These are phyloP conservation scores for Ascochyta fabae DNA, from an alignment of 2,329 filamentous ascomycete genomes.

Conservation along the genomic window DNA sequence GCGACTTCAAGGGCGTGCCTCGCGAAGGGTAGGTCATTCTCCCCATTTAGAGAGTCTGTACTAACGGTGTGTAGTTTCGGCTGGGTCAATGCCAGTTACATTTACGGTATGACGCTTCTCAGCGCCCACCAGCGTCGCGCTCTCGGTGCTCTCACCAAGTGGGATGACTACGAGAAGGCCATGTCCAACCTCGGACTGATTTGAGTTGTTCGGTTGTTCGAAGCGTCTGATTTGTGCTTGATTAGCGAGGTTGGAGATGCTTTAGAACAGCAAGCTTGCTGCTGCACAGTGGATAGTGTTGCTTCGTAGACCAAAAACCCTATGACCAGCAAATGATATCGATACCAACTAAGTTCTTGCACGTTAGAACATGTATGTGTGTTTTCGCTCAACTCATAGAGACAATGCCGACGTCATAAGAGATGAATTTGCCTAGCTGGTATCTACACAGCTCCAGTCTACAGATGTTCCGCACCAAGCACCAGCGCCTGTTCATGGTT, in stretches of 20 bases:
- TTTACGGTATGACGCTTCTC: slow-evolving; percentile 88
- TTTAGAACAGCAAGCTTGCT: neutral
- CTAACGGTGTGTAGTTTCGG: slow-evolving; percentile 72
- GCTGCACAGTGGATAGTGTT: slow-evolving; percentile 6
- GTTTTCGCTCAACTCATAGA: too few relatives aligned
- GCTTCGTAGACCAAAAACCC: slow-evolving; percentile 6
- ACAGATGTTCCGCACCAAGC: neutral
- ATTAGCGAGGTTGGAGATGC: neutral
- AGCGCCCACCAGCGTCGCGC: slow-evolving; percentile 89
- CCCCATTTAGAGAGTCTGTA: neutral
- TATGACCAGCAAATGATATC: slow-evolving; percentile 11
- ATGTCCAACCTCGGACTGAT: slow-evolving; percentile 49
- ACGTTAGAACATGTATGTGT: too few relatives aligned
- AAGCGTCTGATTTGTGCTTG: slow-evolving; percentile 1
- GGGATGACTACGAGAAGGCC: slow-evolving; percentile 79
- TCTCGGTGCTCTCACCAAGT: slow-evolving; percentile 85
- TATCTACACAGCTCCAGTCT: too few relatives aligned
- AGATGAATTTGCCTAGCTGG: too few relatives aligned
- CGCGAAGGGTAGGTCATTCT: slow-evolving; percentile 81
- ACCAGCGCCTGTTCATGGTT: slow-evolving; percentile 21
- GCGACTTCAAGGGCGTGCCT: slow-evolving; percentile 93
- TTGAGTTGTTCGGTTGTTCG: neutral
- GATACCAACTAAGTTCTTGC: neutral
- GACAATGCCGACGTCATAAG: too few relatives aligned
- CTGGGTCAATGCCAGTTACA: slow-evolving; percentile 98